Evolutionary conservation across 345 rosid species (phyloP).

Genomic region (Camelina hispida): DNA sequence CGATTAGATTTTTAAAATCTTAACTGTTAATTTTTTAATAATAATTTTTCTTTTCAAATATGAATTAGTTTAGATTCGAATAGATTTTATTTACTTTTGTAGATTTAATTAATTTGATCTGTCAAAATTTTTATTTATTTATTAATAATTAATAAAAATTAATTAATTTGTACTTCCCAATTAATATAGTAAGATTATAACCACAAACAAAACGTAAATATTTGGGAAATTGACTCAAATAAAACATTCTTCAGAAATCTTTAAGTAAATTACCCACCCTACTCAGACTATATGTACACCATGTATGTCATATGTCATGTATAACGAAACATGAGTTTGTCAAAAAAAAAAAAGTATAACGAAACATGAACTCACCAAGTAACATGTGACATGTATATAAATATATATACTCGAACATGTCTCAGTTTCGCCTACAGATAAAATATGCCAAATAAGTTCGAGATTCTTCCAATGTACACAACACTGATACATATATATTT

Average conservation of each 20-base stretch:
- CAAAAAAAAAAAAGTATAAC: not conserved
- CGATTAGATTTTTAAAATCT: too few relatives aligned
- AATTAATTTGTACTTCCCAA: too few relatives aligned
- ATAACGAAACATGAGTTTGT: slow-evolving; percentile 14
- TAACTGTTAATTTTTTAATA: too few relatives aligned
- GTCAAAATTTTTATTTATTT: too few relatives aligned
- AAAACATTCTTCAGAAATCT: not conserved
- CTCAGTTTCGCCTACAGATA: slow-evolving; percentile 12
- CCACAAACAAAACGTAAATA: not conserved
- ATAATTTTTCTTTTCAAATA: too few relatives aligned
- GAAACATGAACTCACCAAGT: slow-evolving; percentile 5
- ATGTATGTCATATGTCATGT: not conserved
- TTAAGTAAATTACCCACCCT: not conserved
- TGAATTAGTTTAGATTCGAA: too few relatives aligned
- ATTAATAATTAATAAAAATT: too few relatives aligned
- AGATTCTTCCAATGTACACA: slow-evolving; percentile 12
- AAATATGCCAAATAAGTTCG: slow-evolving; percentile 16
- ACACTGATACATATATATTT: slow-evolving; percentile 9
- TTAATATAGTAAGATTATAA: too few relatives aligned
- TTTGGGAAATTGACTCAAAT: not conserved
- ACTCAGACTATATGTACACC: not conserved
- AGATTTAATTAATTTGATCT: too few relatives aligned
- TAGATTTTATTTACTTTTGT: too few relatives aligned
- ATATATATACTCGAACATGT: slow-evolving; percentile 27
- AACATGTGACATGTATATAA: slow-evolving; percentile 7